phyloP scores from a whole-genome alignment of 768 basidiomycete genomes.

The Tubosaeta sp. region DNA sequence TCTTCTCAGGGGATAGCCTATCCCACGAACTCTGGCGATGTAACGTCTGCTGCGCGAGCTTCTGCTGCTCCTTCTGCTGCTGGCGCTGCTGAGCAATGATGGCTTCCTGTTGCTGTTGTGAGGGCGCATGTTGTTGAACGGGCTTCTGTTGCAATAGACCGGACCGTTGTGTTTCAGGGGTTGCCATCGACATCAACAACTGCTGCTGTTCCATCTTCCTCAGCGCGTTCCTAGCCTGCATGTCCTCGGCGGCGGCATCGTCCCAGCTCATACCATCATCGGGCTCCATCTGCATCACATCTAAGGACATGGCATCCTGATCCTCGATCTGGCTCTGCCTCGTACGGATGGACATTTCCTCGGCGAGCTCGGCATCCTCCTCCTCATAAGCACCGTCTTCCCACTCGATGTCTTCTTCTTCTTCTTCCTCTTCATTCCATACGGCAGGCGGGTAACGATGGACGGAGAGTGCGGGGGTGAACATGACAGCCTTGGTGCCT shows the following conservation, averaged over 20 bases:
- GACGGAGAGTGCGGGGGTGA: slow-evolving; percentile 63
- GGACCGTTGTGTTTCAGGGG: slow-evolving; percentile 37
- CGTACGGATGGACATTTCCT: slow-evolving; percentile 46
- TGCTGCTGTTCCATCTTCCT: slow-evolving; percentile 18
- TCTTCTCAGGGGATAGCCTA: slow-evolving; percentile 33
- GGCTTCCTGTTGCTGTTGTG: slow-evolving; percentile 20
- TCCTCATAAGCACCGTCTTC: slow-evolving; percentile 70
- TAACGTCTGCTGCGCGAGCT: slow-evolving; percentile 29
- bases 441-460: slow-evolving; percentile 79
- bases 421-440: slow-evolving; percentile 74
- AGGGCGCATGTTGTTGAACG: slow-evolving; percentile 1
- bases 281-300: slow-evolving; percentile 49
- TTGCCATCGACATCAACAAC: slow-evolving; percentile 9
- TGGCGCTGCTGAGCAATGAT: slow-evolving; percentile 33
- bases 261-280: slow-evolving; percentile 93
- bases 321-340: slow-evolving; percentile 34
- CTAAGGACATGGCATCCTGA: slow-evolving; percentile 29
- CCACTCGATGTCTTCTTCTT: slow-evolving; percentile 47
- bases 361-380: slow-evolving; percentile 60
- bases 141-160: slow-evolving; percentile 27
- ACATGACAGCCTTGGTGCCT: slow-evolving; percentile 56
- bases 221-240: slow-evolving; percentile 34
- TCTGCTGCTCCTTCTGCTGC: slow-evolving; percentile 32
- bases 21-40: slow-evolving; percentile 49
- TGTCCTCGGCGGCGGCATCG: slow-evolving; percentile 55